A percentile compares a stretch with the other conserved stretches of the same genome.
phyloP scores from a whole-genome alignment of 2,329 filamentous ascomycete genomes.

The Periconia digitata region DNA sequence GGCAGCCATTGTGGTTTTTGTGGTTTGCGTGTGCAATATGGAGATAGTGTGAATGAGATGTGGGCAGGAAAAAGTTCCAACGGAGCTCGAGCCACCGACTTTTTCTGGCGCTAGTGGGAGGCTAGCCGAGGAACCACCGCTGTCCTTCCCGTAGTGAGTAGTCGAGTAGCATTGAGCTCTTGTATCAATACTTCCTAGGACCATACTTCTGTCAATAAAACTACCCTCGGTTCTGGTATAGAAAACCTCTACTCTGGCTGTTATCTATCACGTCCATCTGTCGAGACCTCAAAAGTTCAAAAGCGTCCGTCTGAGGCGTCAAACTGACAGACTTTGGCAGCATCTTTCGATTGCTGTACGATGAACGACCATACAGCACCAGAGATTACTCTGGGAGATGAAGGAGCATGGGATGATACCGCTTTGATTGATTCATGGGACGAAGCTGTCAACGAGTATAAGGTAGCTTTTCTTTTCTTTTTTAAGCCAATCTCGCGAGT shows the following conservation, averaged over 20 bases:
- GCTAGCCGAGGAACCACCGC: constrained; percentile 9
- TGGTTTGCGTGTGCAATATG: constrained; percentile 13
- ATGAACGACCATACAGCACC: constrained; percentile 20
- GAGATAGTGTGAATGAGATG: constrained; percentile 6
- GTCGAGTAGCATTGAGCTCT: background rate
- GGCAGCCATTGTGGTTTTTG: constrained; percentile 51
- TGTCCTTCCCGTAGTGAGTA: background rate
- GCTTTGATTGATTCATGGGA: constrained; percentile 39
- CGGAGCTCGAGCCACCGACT: constrained; percentile 27
- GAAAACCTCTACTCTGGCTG: background rate
- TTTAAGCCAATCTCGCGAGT: background rate
- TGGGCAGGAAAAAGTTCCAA: constrained; percentile 36
- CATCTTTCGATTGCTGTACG: background rate
- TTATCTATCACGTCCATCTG: too few relatives aligned
- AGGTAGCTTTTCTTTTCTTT: constrained; percentile 19
- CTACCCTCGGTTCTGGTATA: background rate
- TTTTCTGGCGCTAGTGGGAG: constrained; percentile 15
- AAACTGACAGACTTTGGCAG: too few relatives aligned
- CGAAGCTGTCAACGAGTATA: constrained; percentile 39
- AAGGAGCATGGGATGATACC: constrained; percentile 43
- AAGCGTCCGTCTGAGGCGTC: too few relatives aligned
- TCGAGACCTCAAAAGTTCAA: too few relatives aligned
- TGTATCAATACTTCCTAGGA: background rate
- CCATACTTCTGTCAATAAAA: background rate
- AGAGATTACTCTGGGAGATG: constrained; percentile 30